Percentiles rank a stretch among this genome's conserved stretches.
phyloP scores from a whole-genome alignment of 352 stramenopile species.

The Pythium aristosporum region DNA sequence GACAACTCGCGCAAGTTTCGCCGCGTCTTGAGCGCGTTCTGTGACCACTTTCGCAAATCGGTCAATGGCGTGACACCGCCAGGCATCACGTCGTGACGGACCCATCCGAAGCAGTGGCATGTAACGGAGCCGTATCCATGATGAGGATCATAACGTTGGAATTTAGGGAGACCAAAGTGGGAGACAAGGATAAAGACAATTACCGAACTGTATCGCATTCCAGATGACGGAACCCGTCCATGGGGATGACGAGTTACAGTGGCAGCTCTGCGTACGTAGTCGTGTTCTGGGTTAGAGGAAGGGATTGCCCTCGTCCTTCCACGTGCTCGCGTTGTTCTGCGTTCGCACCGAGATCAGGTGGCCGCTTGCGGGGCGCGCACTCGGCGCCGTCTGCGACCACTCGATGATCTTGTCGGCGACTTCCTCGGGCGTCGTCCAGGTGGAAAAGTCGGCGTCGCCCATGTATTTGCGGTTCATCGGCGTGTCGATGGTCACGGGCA shows the following conservation, averaged over 20 bases:
- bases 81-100: conserved; percentile 21
- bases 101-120: not conserved
- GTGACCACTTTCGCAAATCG: conserved; percentile 73
- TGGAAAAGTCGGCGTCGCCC: conserved; percentile 80
- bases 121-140: not conserved
- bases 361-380: conserved; percentile 51
- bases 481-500: conserved; percentile 85
- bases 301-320: conserved; percentile 65
- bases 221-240: too few relatives aligned
- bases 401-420: conserved; percentile 80
- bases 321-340: conserved; percentile 52
- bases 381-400: conserved; percentile 46
- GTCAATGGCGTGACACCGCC: conserved; percentile 24
- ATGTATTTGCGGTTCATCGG: conserved; percentile 89
- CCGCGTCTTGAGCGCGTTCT: conserved; percentile 71
- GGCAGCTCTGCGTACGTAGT: too few relatives aligned
- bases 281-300: conserved; percentile 41
- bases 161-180: too few relatives aligned
- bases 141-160: too few relatives aligned
- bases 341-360: conserved; percentile 75
- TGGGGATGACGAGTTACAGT: too few relatives aligned
- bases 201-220: too few relatives aligned
- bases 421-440: conserved; percentile 75
- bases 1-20: conserved; percentile 83
- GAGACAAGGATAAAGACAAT: not conserved